Base-by-base conservation (phyloP, 2,329 filamentous ascomycete genomes). In the Diaporthe ampelina region DNA sequence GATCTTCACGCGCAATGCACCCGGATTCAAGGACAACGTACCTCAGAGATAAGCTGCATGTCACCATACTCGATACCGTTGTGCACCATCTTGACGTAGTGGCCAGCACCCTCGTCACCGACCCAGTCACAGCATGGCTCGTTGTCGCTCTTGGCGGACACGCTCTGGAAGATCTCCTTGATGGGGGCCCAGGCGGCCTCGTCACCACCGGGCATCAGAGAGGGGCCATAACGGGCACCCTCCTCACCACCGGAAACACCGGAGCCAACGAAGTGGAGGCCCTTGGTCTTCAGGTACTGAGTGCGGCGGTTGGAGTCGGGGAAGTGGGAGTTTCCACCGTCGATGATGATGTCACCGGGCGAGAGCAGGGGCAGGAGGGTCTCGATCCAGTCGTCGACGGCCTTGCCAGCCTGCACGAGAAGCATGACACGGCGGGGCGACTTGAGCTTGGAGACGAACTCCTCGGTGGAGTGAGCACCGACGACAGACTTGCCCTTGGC, bases 71-170 rank as follows among this genome's bases (percentile, higher is more conserved):
- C 97, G 82, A 99, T 99, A 91, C 97, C 97, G 88, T 99, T 99
- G 93, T 99, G 97, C 78, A 99, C 97, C 97, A 99, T 99, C 94
- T 99, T 99, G 90, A 99, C 96, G 91, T 98, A 99, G 93, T 99
- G 97, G 81, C 97, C 97, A 88, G 97, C 94, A 92, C 97, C 97
- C 87, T 98, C 95, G 88, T 98, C 97, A 89, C 97, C 97, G 81
- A 99, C 97, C 97, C 97, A 99, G 88, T 99, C 97, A 84, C 97
- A 99, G 92, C 97, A 99, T 79, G 97, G 88, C 91, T 99, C 97
- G 82, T 93, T 93, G 82, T 98, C 96, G 86, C 94, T 97, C 92
- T 99, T 98, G 86, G 97, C 97, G 78, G 97, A 91, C 84, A 99
- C 98, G 89, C 92, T 92, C 90, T 99, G 97, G 91, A 99, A 97